These are phyloP conservation scores for Colletotrichum sp. DNA, from an alignment of 2,329 filamentous ascomycete genomes.

Conservation along the genomic window DNA sequence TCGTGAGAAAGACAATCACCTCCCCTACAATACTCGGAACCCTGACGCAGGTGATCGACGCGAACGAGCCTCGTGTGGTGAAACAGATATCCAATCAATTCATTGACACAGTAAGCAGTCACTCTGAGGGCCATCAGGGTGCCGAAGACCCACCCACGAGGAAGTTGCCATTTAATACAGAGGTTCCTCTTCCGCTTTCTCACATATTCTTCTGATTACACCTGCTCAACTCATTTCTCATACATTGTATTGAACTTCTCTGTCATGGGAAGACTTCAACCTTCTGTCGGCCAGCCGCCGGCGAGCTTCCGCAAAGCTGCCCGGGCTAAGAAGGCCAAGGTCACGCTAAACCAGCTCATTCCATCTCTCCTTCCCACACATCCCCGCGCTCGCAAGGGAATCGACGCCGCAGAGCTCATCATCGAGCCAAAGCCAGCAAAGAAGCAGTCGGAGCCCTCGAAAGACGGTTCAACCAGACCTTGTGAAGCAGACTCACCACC, in stretches of 20 bases:
- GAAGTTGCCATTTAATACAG: neutral
- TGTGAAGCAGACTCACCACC: slow-evolving; percentile 18
- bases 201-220: neutral
- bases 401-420: slow-evolving; percentile 56
- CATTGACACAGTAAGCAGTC: neutral
- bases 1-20: neutral
- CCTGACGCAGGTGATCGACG: neutral
- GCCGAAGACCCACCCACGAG: neutral
- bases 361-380: slow-evolving; percentile 59
- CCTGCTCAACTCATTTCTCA: neutral
- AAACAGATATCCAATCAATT: neutral
- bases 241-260: neutral
- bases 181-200: neutral
- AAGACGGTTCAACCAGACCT: neutral
- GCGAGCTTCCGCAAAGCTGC: slow-evolving; percentile 25
- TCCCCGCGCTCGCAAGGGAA: slow-evolving; percentile 59
- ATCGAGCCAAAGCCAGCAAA: slow-evolving; percentile 31
- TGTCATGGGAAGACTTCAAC: slow-evolving; percentile 17
- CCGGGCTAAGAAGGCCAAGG: slow-evolving; percentile 60
- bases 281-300: slow-evolving; percentile 16
- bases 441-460: neutral
- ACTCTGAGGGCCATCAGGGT: neutral
- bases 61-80: neutral
- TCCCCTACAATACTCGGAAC: neutral
- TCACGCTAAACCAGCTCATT: slow-evolving; percentile 64